These are phyloP conservation scores for Trichoderma parareesei DNA, from an alignment of 495 filamentous ascomycete species.

Conservation along the genomic window DNA sequence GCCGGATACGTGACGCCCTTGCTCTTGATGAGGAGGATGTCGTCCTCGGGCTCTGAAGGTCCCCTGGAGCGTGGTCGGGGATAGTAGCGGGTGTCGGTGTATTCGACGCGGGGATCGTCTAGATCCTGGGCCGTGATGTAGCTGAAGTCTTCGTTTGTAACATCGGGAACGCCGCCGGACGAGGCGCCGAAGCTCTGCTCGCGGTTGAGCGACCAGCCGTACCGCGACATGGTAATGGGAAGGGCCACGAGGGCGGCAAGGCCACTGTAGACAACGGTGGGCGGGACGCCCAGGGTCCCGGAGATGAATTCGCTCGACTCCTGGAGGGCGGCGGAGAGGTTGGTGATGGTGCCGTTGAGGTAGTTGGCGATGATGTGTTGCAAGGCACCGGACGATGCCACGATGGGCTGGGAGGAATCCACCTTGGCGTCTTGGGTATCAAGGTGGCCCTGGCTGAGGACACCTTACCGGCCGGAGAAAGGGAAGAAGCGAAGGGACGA, in stretches of 20 bases:
- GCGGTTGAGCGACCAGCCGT: slow-evolving; percentile 44
- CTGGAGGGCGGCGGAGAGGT: slow-evolving; percentile 36
- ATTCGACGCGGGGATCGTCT: slow-evolving; percentile 24
- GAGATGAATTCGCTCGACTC: slow-evolving; percentile 48
- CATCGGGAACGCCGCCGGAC: slow-evolving; percentile 43
- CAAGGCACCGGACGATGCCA: slow-evolving; percentile 47
- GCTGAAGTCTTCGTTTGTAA: slow-evolving; percentile 70
- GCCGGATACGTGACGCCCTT: slow-evolving; percentile 63
- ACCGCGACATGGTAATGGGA: slow-evolving; percentile 56
- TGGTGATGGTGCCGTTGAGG: slow-evolving; percentile 33
- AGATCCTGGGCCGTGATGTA: slow-evolving; percentile 73
- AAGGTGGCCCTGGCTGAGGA: slow-evolving; percentile 32
- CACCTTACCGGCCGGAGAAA: slow-evolving; percentile 22
- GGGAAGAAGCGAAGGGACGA: slow-evolving; percentile 10
- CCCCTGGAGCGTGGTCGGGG: slow-evolving; percentile 17
- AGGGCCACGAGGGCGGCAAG: slow-evolving; percentile 41
- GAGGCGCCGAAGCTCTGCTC: slow-evolving; percentile 45
- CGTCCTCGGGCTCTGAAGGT: slow-evolving; percentile 48
- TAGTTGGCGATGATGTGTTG: slow-evolving; percentile 35
- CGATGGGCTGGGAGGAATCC: slow-evolving; percentile 41
- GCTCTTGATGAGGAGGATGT: slow-evolving; percentile 69
- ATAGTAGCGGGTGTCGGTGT: slow-evolving; percentile 12
- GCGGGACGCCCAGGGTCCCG: slow-evolving; percentile 38
- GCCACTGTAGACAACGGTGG: slow-evolving; percentile 38
- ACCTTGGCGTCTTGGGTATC: slow-evolving; percentile 37